Evolutionary conservation across 1,139 yeast species (phyloP).

Genomic region (Scheffersomyces illinoinensis): DNA sequence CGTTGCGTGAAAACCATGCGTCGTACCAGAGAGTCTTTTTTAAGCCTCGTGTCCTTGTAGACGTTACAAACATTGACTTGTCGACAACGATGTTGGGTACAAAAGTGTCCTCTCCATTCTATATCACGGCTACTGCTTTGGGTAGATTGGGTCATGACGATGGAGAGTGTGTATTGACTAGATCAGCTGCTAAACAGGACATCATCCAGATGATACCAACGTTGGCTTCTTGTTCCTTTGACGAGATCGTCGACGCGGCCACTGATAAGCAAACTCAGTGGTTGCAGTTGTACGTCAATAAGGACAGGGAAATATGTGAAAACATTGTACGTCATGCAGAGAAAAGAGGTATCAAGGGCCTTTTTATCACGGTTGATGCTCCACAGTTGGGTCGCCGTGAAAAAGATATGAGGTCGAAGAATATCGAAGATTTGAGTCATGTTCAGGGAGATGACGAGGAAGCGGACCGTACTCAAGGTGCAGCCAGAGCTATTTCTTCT

Average conservation of each 20-base stretch:
- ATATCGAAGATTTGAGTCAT: conserved; percentile 48
- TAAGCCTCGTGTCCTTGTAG: conserved; percentile 77
- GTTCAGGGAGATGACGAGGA: conserved; percentile 60
- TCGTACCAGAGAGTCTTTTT: conserved; percentile 87
- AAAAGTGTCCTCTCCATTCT: conserved; percentile 56
- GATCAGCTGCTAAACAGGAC: conserved; percentile 67
- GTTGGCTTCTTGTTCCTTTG: conserved; percentile 71
- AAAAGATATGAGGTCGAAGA: conserved; percentile 52
- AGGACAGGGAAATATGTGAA: conserved; percentile 59
- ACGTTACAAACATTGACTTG: conserved; percentile 51
- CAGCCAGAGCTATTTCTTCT: conserved; percentile 75
- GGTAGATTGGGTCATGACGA: conserved; percentile 77
- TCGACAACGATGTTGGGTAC: conserved; percentile 45
- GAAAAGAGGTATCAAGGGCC: conserved; percentile 70
- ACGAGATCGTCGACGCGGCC: conserved; percentile 66
- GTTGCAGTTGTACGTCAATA: conserved; percentile 87
- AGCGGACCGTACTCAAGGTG: conserved; percentile 75
- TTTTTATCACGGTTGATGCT: conserved; percentile 90
- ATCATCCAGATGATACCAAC: conserved; percentile 83
- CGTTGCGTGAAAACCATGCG: conserved; percentile 84
- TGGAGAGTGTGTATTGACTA: conserved; percentile 77
- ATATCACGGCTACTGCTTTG: conserved; percentile 77
- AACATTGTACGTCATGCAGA: conserved; percentile 72
- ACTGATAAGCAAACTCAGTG: conserved; percentile 64
- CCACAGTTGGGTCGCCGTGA: conserved; percentile 95